These are phyloP conservation scores for Artemisia argyi DNA, from an alignment of 129 eudicot genomes.

Conservation along the genomic window DNA sequence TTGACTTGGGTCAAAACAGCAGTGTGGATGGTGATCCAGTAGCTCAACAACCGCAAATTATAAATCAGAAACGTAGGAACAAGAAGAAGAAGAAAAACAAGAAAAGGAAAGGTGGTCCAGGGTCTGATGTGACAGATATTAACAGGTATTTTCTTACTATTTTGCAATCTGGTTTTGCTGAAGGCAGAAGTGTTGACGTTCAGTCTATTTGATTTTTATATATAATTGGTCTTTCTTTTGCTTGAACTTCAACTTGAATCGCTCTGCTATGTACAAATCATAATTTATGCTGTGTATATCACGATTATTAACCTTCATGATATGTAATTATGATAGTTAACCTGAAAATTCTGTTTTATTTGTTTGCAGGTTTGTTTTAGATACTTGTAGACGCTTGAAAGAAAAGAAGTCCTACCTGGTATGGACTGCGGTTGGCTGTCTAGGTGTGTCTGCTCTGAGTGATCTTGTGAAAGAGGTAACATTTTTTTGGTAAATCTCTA, in stretches of 20 bases:
- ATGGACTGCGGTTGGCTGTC: constrained; percentile 86
- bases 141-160: constrained; percentile 48
- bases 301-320: not conserved
- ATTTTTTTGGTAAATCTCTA: not conserved
- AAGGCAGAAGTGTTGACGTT: too few species aligned
- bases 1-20: constrained; percentile 32
- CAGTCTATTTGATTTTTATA: too few species aligned
- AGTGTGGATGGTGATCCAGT: constrained; percentile 22
- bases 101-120: constrained; percentile 46
- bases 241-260: too few species aligned
- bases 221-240: too few species aligned
- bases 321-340: constrained; percentile 8
- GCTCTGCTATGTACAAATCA: too few species aligned
- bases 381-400: constrained; percentile 67
- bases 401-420: constrained; percentile 80
- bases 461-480: constrained; percentile 97
- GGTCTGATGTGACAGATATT: constrained; percentile 53
- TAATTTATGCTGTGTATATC: too few species aligned
- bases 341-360: constrained; percentile 7
- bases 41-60: constrained; percentile 38
- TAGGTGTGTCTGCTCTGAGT: constrained; percentile 81
- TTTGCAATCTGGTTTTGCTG: too few species aligned
- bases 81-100: constrained; percentile 54
- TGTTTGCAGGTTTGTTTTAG: constrained; percentile 68
- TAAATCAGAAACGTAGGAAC: constrained; percentile 35